Evolutionary conservation across 2,329 filamentous ascomycete genomes (phyloP).

Genomic region (Cladosporium austrohemisphaericum): DNA sequence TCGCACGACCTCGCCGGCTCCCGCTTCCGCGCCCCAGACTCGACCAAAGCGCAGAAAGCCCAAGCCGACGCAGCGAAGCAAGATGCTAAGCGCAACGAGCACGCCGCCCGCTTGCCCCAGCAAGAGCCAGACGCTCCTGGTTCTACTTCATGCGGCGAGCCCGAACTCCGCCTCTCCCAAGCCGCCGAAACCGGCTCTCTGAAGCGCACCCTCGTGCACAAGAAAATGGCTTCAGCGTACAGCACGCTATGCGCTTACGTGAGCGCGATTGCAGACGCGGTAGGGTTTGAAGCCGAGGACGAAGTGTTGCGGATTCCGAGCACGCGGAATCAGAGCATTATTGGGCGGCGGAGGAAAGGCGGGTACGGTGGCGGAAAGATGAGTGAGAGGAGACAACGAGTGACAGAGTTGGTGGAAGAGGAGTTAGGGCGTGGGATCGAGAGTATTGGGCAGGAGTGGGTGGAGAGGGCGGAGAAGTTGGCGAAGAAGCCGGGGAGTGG

Average conservation of each 20-base stretch:
- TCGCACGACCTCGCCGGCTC: conserved; percentile 79
- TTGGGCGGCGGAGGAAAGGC: conserved; percentile 56
- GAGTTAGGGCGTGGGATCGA: conserved; percentile 47
- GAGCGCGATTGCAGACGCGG: conserved; percentile 62
- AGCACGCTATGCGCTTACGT: conserved; percentile 80
- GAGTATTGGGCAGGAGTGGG: conserved; percentile 48
- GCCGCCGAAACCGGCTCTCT: conserved; percentile 35
- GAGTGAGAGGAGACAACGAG: conserved; percentile 58
- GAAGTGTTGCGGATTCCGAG: conserved; percentile 89
- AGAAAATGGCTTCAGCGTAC: conserved; percentile 64
- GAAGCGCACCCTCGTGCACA: conserved; percentile 27
- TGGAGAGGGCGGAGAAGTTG: conserved; percentile 48
- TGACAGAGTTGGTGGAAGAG: conserved; percentile 58
- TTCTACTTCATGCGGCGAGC: not conserved
- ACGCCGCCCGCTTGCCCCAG: conserved; percentile 21
- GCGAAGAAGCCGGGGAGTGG: conserved; percentile 44
- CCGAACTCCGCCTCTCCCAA: conserved; percentile 18
- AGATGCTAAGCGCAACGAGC: conserved; percentile 18
- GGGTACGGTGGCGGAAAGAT: conserved; percentile 26
- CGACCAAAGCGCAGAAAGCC: conserved; percentile 16
- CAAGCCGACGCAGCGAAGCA: conserved; percentile 19
- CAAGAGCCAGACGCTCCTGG: conserved; percentile 16
- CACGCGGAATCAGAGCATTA: conserved; percentile 77
- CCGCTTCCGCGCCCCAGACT: conserved; percentile 59
- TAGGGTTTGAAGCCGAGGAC: conserved; percentile 73